A percentile compares a stretch with the other conserved stretches of the same genome.
Evolutionary conservation across 495 filamentous ascomycete species (phyloP).

Genomic region (Hypomontagnella submonticulosa): DNA sequence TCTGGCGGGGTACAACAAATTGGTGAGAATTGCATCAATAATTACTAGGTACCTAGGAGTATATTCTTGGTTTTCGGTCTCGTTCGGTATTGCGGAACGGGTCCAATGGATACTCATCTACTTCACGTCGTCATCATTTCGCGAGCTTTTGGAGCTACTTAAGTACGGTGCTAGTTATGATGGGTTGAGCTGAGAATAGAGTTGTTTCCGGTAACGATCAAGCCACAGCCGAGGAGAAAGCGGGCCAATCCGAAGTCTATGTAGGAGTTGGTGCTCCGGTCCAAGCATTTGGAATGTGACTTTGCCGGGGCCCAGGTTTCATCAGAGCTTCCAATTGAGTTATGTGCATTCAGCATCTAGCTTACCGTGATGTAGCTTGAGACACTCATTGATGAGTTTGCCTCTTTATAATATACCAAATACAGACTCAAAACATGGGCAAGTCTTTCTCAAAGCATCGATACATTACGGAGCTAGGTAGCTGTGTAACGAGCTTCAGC

Average conservation of each 20-base stretch:
- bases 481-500: constrained; percentile 7
- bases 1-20: too few species aligned
- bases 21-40: too few species aligned
- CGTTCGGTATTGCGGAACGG: constrained; percentile 8
- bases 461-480: background rate
- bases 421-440: too few species aligned
- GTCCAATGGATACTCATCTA: constrained; percentile 12
- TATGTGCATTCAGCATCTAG: constrained; percentile 28
- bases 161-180: too few species aligned
- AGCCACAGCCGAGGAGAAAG: constrained; percentile 27
- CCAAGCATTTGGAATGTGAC: constrained; percentile 18
- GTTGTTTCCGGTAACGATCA: constrained; percentile 32
- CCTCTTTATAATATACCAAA: too few species aligned
- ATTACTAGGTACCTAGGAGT: too few species aligned
- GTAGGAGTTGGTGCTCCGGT: constrained; percentile 30
- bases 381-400: background rate
- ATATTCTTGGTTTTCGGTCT: constrained; percentile 1
- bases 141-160: constrained; percentile 14
- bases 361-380: background rate
- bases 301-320: constrained; percentile 13
- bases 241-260: background rate
- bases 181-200: background rate
- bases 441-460: background rate
- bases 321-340: constrained; percentile 28
- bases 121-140: constrained; percentile 33